Conservation (phyloP, 163 green algal genomes). For the Trebouxia gelatinosa region DNA sequence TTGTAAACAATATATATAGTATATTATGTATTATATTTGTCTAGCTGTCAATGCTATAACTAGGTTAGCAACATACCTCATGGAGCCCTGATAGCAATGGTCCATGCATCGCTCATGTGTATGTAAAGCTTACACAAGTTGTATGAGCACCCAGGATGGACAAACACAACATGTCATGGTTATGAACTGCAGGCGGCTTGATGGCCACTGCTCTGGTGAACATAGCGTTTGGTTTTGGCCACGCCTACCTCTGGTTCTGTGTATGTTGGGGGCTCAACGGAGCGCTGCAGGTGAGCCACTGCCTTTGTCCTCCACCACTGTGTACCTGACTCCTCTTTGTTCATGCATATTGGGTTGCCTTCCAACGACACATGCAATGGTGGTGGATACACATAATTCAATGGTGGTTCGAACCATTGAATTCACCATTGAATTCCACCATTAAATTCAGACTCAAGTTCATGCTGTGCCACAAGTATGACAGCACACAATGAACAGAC, state of each 20-base stretch:
- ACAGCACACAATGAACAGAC: not conserved
- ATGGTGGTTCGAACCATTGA: no score
- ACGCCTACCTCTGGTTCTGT: slow-evolving; percentile 84
- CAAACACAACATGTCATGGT: not conserved
- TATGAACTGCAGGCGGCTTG: slow-evolving; percentile 62
- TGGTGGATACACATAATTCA: no score
- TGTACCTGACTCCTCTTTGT: not conserved
- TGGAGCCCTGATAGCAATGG: not conserved
- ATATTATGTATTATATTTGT: not conserved
- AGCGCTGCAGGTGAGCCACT: slow-evolving; percentile 74
- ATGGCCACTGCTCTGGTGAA: slow-evolving; percentile 87
- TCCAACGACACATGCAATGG: no score
- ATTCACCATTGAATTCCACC: no score
- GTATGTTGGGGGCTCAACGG: slow-evolving; percentile 91
- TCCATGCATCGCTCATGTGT: not conserved
- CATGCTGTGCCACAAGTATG: no score
- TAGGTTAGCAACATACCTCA: not conserved
- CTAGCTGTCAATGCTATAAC: not conserved
- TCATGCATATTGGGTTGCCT: not conserved
- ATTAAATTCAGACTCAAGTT: no score
- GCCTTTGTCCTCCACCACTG: not conserved
- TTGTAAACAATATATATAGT: not conserved
- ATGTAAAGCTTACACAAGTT: not conserved
- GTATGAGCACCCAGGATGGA: not conserved
- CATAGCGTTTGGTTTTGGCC: slow-evolving; percentile 87